Evolutionary conservation across 208 protist species (phyloP).

Genomic region (Acanthamoeba castellanii): DNA sequence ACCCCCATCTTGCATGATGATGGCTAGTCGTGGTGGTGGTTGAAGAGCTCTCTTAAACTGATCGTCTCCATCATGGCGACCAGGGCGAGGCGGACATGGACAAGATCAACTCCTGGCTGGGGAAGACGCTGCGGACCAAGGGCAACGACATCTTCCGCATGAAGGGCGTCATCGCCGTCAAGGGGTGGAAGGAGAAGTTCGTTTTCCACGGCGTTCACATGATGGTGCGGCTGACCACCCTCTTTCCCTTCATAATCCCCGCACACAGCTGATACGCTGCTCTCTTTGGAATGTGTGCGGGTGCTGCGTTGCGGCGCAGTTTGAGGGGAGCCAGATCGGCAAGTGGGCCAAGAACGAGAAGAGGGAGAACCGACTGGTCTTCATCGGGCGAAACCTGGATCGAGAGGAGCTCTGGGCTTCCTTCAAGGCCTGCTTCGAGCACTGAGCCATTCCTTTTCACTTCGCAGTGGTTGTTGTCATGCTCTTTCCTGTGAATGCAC

Average conservation of each 20-base stretch:
- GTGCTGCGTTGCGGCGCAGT: not conserved
- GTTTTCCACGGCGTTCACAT: constrained; percentile 83
- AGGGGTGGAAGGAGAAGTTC: constrained; percentile 71
- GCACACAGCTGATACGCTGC: not conserved
- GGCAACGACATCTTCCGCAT: constrained; percentile 78
- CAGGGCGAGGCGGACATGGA: constrained; percentile 51
- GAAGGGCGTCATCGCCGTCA: constrained; percentile 80
- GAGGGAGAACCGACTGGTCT: constrained; percentile 49
- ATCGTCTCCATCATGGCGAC: not conserved
- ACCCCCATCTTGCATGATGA: not conserved
- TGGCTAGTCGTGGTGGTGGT: not conserved
- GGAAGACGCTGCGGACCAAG: constrained; percentile 39
- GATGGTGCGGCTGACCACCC: constrained; percentile 61
- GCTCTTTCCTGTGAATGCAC: no score
- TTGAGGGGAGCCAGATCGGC: constrained; percentile 5
- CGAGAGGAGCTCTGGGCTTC: constrained; percentile 47
- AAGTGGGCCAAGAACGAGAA: constrained; percentile 68
- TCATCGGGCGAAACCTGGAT: constrained; percentile 73
- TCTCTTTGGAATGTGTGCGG: not conserved
- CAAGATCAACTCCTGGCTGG: constrained; percentile 35
- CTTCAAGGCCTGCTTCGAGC: constrained; percentile 46
- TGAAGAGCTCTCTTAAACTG: no score
- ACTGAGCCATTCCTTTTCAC: no score
- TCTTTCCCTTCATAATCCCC: not conserved
- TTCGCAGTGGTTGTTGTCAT: no score